Conservation (phyloP, 768 basidiomycete genomes). For the Phlebiopsis flavidoalba region DNA sequence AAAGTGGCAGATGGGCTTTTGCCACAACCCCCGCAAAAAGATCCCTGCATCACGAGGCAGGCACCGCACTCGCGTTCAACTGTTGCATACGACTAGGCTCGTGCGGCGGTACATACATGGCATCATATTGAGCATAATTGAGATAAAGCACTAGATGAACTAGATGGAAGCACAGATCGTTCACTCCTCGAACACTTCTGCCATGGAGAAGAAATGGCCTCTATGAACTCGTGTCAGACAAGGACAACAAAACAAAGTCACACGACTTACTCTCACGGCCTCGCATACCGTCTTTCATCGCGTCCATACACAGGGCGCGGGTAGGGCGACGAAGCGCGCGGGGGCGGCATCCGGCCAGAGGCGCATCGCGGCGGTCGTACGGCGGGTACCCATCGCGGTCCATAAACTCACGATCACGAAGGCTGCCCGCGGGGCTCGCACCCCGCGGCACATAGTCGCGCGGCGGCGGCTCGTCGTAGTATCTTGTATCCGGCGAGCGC, state of each 20-base stretch:
- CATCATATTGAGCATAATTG: not conserved
- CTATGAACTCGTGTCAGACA: not conserved
- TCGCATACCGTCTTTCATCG: conserved; percentile 19
- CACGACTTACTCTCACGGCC: not conserved
- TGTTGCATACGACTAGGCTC: too few species aligned
- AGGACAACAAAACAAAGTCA: not conserved
- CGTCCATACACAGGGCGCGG: conserved; percentile 12
- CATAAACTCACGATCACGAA: conserved; percentile 6
- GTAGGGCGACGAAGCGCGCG: conserved; percentile 19
- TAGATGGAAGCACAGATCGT: not conserved
- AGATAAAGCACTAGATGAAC: not conserved
- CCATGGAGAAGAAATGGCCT: not conserved
- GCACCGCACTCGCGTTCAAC: too few species aligned
- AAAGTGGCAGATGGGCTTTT: too few species aligned
- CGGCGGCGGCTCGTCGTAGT: conserved; percentile 3
- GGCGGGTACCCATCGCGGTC: conserved; percentile 12
- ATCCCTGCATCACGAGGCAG: too few species aligned
- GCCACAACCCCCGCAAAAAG: too few species aligned
- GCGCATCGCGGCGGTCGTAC: conserved; percentile 14
- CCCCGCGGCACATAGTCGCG: conserved; percentile 9
- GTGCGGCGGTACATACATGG: not conserved
- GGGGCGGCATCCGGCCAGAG: conserved; percentile 11
- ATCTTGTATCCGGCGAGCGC: conserved; percentile 13
- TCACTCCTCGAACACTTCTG: not conserved
- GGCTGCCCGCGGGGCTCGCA: conserved; percentile 7